These are phyloP conservation scores for Closterium sp. DNA, from an alignment of 139 green algal species.

Conservation along the genomic window DNA sequence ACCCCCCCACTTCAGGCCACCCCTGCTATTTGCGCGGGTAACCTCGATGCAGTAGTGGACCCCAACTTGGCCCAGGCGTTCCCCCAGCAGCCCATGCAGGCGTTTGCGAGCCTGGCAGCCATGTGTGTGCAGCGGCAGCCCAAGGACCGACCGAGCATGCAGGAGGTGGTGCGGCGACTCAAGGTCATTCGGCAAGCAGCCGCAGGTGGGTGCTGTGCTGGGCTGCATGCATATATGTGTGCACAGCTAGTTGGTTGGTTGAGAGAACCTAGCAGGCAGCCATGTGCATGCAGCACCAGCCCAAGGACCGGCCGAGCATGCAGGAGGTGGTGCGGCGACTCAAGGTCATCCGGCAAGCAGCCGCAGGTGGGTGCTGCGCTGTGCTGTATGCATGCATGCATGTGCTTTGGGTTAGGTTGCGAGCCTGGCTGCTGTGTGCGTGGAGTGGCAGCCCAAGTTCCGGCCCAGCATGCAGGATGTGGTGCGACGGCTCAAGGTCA, in stretches of 20 bases:
- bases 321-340: background rate
- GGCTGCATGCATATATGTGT: no score
- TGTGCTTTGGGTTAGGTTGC: background rate
- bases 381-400: no score
- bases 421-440: background rate
- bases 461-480: background rate
- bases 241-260: no score
- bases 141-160: background rate
- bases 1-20: background rate
- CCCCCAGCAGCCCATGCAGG: background rate
- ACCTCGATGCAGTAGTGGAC: background rate
- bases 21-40: background rate
- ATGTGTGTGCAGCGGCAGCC: conserved; percentile 13
- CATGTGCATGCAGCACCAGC: background rate
- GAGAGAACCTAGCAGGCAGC: no score
- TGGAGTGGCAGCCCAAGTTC: conserved; percentile 3
- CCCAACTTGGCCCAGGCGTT: background rate
- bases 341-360: background rate
- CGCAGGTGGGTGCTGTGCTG: background rate
- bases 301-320: conserved; percentile 1
- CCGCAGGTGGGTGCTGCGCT: background rate
- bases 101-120: background rate
- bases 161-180: background rate
- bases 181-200: background rate
- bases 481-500: background rate